These are phyloP conservation scores for Bruguiera gymnorhiza DNA, from an alignment of 345 rosid species.

Conservation along the genomic window DNA sequence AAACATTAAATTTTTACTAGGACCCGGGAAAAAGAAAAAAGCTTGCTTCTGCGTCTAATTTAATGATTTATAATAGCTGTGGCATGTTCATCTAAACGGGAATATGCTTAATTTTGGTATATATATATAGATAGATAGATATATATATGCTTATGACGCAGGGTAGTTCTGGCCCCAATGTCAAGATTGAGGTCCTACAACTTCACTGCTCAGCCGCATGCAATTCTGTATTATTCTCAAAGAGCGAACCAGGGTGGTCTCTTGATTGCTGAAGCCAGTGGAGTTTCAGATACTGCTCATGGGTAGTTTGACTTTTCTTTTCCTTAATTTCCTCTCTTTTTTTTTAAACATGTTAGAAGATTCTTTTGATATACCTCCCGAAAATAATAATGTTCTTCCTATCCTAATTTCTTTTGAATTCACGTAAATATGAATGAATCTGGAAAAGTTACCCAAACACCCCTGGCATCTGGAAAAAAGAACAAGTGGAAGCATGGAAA, in stretches of 20 bases:
- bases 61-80: not conserved
- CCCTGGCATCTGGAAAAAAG: slow-evolving; percentile 26
- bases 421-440: no score
- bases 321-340: not conserved
- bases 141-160: not conserved
- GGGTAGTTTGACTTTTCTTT: slow-evolving; percentile 17
- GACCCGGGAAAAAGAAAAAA: not conserved
- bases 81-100: no score
- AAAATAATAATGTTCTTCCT: no score
- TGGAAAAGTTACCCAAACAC: slow-evolving; percentile 6
- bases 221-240: slow-evolving; percentile 36
- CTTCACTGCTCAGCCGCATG: slow-evolving; percentile 30
- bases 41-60: not conserved
- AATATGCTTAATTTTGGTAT: no score
- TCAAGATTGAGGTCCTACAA: slow-evolving; percentile 29
- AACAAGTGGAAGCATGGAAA: slow-evolving; percentile 29
- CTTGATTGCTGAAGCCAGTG: slow-evolving; percentile 30
- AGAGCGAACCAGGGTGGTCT: slow-evolving; percentile 31
- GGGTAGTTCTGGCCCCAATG: slow-evolving; percentile 29
- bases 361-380: no score
- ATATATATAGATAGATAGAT: no score
- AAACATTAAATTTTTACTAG: not conserved
- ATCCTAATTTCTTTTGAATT: no score
- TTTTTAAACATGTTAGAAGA: no score
- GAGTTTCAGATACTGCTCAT: slow-evolving; percentile 24